phyloP scores from a whole-genome alignment of 2,329 filamentous ascomycete species.

The Monilinia vaccinii-corymbosi region DNA sequence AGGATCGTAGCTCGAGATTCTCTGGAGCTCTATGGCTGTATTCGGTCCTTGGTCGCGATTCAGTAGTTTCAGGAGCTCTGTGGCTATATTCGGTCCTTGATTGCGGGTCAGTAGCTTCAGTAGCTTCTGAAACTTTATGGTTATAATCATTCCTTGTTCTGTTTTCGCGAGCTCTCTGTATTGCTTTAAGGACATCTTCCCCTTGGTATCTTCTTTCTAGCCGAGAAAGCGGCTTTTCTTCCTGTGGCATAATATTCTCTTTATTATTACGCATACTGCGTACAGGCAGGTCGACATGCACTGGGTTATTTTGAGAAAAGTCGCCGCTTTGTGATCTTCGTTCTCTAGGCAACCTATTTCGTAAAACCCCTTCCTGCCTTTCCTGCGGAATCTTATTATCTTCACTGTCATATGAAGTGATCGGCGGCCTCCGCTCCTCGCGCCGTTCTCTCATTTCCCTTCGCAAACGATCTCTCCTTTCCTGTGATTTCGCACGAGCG shows the following conservation, averaged over 20 bases:
- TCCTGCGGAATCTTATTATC: not conserved
- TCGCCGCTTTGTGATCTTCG: constrained; percentile 8
- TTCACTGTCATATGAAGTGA: constrained; percentile 3
- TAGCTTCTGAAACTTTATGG: not conserved
- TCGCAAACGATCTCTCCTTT: constrained; percentile 4
- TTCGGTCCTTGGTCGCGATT: not conserved
- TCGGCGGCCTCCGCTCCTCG: not conserved
- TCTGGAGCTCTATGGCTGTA: not conserved
- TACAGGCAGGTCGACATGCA: not conserved
- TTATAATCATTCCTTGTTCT: constrained; percentile 5
- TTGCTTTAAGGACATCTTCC: not conserved
- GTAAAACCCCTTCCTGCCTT: constrained; percentile 1
- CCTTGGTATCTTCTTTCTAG: constrained; percentile 13
- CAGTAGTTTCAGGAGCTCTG: not conserved
- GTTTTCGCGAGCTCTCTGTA: constrained; percentile 5
- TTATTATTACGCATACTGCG: not conserved
- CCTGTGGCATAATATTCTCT: not conserved
- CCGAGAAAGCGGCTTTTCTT: constrained; percentile 1
- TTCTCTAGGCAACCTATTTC: not conserved
- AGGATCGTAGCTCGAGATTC: not conserved
- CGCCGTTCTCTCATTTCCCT: constrained; percentile 1
- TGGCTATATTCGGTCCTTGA: not conserved
- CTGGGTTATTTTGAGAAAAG: not conserved
- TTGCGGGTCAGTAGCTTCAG: not conserved
- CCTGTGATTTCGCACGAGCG: not conserved